Conservation (phyloP, 78 protist species). For the Dictyostelium citrinum region DNA sequence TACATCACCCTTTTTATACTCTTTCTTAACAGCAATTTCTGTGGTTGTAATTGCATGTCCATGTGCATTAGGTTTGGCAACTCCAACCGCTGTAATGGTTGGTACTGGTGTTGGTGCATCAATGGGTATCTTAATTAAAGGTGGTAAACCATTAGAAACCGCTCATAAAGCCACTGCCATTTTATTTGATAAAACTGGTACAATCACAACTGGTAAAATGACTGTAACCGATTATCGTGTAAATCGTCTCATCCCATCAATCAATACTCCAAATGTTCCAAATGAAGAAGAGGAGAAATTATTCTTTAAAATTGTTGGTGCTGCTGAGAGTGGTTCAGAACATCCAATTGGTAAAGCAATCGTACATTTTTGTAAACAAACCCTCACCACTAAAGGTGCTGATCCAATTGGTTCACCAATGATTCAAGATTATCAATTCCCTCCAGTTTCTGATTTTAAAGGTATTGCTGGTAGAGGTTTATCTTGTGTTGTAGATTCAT, state of each 20-base stretch:
- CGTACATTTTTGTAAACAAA: conserved; percentile 10
- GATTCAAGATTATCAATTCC: conserved; percentile 2
- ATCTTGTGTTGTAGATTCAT: neutral
- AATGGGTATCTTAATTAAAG: conserved; percentile 89
- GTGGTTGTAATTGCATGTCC: conserved; percentile 95
- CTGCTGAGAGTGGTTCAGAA: conserved; percentile 67
- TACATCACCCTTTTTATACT: conserved; percentile 40
- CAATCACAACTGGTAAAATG: conserved; percentile 89
- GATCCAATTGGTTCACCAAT: neutral
- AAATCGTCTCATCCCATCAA: too few relatives aligned
- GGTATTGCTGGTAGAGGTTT: conserved; percentile 76
- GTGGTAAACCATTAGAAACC: conserved; percentile 90
- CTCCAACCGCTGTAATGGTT: conserved; percentile 96
- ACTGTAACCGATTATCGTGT: conserved; percentile 44
- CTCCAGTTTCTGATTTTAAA: conserved; percentile 19
- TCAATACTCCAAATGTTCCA: neutral
- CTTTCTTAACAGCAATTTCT: conserved; percentile 84
- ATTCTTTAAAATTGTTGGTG: conserved; percentile 48
- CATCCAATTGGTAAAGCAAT: conserved; percentile 91
- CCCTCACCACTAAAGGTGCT: neutral
- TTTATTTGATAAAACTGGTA: conserved; percentile 95
- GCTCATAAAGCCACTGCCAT: conserved; percentile 78
- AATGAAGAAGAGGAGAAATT: neutral
- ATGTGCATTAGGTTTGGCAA: conserved; percentile 93
- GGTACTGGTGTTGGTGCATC: conserved; percentile 92